A percentile compares a stretch with the other conserved stretches of the same genome.
phyloP scores from a whole-genome alignment of 2,329 filamentous ascomycete genomes.

The Alternaria triticina region DNA sequence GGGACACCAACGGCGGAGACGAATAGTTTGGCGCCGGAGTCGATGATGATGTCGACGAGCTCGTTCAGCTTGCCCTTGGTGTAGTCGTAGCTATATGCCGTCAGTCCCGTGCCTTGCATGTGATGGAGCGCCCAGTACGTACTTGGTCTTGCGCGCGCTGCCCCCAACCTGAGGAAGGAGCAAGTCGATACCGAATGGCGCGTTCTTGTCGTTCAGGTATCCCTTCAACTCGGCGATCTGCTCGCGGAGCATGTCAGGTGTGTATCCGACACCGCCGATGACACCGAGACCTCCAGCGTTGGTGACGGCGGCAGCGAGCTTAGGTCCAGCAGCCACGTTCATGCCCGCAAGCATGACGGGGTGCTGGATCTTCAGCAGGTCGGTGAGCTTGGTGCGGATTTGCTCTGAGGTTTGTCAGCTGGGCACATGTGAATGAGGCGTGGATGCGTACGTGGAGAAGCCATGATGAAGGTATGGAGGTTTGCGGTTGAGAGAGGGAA shows the following conservation, averaged over 20 bases:
- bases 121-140: constrained; percentile 23
- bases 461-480: constrained; percentile 60
- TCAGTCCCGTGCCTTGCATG: constrained; percentile 4
- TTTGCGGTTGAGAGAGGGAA: background rate
- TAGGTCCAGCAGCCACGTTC: constrained; percentile 97
- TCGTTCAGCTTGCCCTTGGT: constrained; percentile 97
- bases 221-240: constrained; percentile 95
- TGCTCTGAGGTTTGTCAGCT: constrained; percentile 65
- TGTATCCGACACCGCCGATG: constrained; percentile 94
- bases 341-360: constrained; percentile 95
- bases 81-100: constrained; percentile 84
- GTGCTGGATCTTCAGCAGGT: constrained; percentile 98
- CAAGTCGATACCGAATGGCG: constrained; percentile 93
- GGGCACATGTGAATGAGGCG: constrained; percentile 18
- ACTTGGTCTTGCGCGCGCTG: constrained; percentile 93
- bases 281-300: constrained; percentile 97
- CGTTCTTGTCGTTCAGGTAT: constrained; percentile 86
- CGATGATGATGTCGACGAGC: constrained; percentile 90
- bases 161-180: constrained; percentile 94
- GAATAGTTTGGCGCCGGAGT: constrained; percentile 88
- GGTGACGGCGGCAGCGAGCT: constrained; percentile 93
- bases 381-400: constrained; percentile 89
- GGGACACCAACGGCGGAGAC: constrained; percentile 96
- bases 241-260: constrained; percentile 94
- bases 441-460: constrained; percentile 73